Base-by-base conservation (phyloP, 768 basidiomycete species). In the Rhodocollybia butyracea region DNA sequence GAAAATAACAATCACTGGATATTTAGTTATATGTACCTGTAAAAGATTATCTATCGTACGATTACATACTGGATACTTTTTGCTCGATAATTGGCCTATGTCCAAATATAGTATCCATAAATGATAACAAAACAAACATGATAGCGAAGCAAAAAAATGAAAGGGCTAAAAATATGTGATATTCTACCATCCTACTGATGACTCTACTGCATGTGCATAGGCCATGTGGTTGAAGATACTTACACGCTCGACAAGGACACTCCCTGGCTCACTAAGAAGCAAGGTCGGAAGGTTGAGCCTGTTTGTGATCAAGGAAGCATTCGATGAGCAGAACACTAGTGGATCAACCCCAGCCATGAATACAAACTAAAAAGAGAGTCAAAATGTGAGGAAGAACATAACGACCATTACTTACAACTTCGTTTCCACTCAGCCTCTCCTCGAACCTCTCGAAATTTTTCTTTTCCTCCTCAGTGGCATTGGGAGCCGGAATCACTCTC, bases 321-420 rank as follows among this genome's bases (percentile, higher is more conserved):
- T 73, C 5, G 84, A 81, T 8, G 83, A 79, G 56, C 80, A 85
- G 58, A 88, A 76, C 3, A 78, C 83, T 27, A 85, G 73, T n/a
- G 83, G 70, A 50, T 79, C 76, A 12, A 66, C 61, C 7, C 80
- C 81, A 22, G 75, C 75, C 59, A 81, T 75, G 6, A 78, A 75
- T 29, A 87, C 71, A 63, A 86, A 87, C 87, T 89, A n/a, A 26
- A 57, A 6, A 51, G 27, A 55, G 53, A 27, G 24, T 21, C 46
- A 11, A 32, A 41, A 47, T 15, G 5, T 3, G 39, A 53, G 5
- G 50, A 42, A 55, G 17, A 31, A 5, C 15, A 29, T 27, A 15
- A n/a, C n/a, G 15, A n/a, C 19, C 5, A 6, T n/a, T n/a, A 53
- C 50, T 47, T 62, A 88, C 87, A 65, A 86, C 68, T 47, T 82